A percentile compares a stretch with the other conserved stretches of the same genome.
Evolutionary conservation across 2,329 filamentous ascomycete species (phyloP).

Genomic region (Piedraia hortae): DNA sequence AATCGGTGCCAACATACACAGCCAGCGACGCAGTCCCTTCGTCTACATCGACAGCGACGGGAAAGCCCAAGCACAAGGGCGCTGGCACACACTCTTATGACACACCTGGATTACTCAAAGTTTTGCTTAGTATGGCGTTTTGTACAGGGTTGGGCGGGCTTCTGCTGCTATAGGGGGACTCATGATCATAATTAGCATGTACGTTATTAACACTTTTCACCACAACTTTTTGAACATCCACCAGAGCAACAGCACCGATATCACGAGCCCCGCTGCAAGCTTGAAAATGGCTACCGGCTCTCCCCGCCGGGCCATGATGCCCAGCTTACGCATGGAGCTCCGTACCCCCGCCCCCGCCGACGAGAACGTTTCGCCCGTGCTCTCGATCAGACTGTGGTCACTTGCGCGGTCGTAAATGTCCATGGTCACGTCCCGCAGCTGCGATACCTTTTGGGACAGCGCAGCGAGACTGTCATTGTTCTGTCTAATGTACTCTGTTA

Average conservation of each 20-base stretch:
- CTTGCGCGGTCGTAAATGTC: conserved; percentile 95
- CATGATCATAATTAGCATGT: no score
- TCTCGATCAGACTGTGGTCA: conserved; percentile 66
- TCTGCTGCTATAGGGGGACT: no score
- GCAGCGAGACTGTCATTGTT: conserved; percentile 89
- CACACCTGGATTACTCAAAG: no score
- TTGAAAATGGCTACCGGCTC: conserved; percentile 83
- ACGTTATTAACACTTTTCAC: no score
- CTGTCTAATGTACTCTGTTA: conserved; percentile 25
- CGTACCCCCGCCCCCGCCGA: conserved; percentile 60
- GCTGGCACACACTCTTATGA: no score
- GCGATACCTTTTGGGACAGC: conserved; percentile 70
- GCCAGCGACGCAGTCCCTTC: not conserved
- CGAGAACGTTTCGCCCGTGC: conserved; percentile 72
- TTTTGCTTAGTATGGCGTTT: no score
- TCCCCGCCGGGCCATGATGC: conserved; percentile 70
- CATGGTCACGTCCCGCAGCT: conserved; percentile 74
- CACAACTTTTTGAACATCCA: conserved; percentile 24
- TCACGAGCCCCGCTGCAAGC: conserved; percentile 58
- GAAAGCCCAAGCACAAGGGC: no score
- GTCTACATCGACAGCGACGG: not conserved
- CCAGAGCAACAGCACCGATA: conserved; percentile 43
- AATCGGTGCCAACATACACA: conserved; percentile 1
- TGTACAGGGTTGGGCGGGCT: no score
- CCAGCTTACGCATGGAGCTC: conserved; percentile 55